phyloP scores from a whole-genome alignment of 2,329 filamentous ascomycete species.

The Blumeria graminis region DNA sequence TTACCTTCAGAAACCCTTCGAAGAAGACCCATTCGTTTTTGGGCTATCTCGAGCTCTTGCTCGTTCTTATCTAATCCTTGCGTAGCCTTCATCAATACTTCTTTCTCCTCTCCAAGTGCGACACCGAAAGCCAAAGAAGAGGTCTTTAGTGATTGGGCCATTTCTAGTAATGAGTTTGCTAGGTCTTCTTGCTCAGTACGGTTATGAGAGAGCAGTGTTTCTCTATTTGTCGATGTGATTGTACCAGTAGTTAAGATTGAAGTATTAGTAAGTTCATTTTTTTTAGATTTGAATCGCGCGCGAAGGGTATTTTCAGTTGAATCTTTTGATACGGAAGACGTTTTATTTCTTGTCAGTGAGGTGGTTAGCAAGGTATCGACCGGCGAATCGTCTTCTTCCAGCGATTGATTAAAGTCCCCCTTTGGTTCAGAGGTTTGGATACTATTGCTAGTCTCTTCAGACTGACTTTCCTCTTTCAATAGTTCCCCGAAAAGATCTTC shows the following conservation, averaged over 20 bases:
- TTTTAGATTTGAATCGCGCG: conserved; percentile 6
- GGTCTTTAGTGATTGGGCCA: conserved; percentile 55
- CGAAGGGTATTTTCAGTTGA: conserved; percentile 7
- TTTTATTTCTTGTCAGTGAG: not conserved
- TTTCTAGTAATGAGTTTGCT: conserved; percentile 54
- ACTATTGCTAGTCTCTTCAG: not conserved
- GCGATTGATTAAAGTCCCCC: not conserved
- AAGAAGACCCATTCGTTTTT: conserved; percentile 52
- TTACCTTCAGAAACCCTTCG: conserved; percentile 65
- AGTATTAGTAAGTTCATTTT: conserved; percentile 8
- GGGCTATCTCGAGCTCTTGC: conserved; percentile 50
- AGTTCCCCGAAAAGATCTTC: conserved; percentile 22
- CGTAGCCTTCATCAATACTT: conserved; percentile 44
- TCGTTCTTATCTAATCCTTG: conserved; percentile 58
- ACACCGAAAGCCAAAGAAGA: conserved; percentile 48
- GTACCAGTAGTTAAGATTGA: conserved; percentile 9
- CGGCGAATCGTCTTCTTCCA: conserved; percentile 5
- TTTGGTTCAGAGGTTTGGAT: not conserved
- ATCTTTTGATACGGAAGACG: conserved; percentile 1
- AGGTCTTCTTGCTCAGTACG: conserved; percentile 63
- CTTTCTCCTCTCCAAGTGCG: conserved; percentile 47
- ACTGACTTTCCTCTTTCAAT: not conserved
- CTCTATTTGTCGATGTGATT: conserved; percentile 26
- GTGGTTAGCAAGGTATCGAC: conserved; percentile 1
- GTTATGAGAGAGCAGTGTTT: conserved; percentile 52